Conservation (phyloP, 352 stramenopile genomes). For the Thraustotheca clavata region DNA sequence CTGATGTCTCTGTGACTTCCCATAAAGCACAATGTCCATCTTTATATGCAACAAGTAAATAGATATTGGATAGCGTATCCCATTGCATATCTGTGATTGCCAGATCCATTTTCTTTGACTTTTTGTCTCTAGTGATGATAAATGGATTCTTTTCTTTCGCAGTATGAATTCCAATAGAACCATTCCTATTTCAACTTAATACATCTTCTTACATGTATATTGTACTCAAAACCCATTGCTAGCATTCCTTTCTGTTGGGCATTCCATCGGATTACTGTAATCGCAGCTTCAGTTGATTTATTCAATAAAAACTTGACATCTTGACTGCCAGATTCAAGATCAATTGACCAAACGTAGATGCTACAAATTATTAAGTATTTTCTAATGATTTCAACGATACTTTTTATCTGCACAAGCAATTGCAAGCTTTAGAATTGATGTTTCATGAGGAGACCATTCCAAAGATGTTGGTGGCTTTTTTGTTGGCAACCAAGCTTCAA, state of each 20-base stretch:
- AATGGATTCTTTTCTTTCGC: background rate
- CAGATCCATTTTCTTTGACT: conserved; percentile 2
- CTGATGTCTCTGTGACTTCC: conserved; percentile 19
- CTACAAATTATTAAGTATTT: background rate
- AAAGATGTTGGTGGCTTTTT: background rate
- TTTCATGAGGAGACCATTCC: conserved; percentile 6
- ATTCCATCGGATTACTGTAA: conserved; percentile 17
- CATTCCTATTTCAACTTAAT: conserved; percentile 4
- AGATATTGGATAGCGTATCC: conserved; percentile 23
- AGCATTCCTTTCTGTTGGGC: background rate
- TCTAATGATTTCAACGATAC: background rate
- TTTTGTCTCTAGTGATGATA: conserved; percentile 7
- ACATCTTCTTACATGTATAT: background rate
- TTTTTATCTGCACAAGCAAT: background rate
- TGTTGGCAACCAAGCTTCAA: background rate
- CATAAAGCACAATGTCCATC: conserved; percentile 18
- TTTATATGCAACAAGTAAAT: conserved; percentile 23
- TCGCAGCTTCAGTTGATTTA: background rate
- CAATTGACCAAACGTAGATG: conserved; percentile 9
- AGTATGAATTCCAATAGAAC: background rate
- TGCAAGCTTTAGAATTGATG: background rate
- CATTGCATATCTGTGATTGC: conserved; percentile 24
- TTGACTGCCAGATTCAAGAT: background rate
- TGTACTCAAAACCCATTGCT: conserved; percentile 15
- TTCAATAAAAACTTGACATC: background rate